Base-by-base conservation (phyloP, 2,329 filamentous ascomycete species). In the Clarireedia homoeocarpa region DNA sequence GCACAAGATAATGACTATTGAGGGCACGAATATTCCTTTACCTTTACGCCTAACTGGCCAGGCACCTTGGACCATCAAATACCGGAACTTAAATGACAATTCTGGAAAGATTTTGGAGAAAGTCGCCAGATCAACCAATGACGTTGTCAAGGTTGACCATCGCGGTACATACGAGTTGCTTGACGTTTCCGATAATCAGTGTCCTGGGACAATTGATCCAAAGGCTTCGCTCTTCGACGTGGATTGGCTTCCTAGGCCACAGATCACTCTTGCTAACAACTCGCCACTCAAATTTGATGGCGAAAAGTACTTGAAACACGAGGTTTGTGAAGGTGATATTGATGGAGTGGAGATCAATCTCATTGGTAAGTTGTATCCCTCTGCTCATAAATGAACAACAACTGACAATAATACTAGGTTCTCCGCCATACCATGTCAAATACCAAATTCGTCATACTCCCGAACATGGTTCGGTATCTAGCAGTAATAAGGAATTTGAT, bases 321-420 rank as follows among this genome's bases (percentile, higher is more conserved):
- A 91, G 59, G 86, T 99, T 30, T 99, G 94, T 67, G 91, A 99
- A 73, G 92, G 92, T 30, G 92, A 97, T 59, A 88, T 96, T 66
- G 92, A 96, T 70, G 84, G 85, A 3, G 84, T 96, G 55, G 91
- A 96, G 66, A 75, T 99, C 53, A 79, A 80, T 45, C 79, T 99
- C 59, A 81, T 81, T 69, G 92, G 90, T 82, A 80, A 73, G 78
- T 68, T 44, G 40, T 50, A 20, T 36, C 5, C 46, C 23, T 27
- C 20, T 12, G 39, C 4, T 48, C 2, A n/a, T 15, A 6, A n/a
- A 49, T 17, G 15, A 30, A 48, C 46, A 45, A 59, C 62, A 59
- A 62, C 34, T 48, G n/a, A 45, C 20, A 23, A 17, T 47, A 26
- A 51, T 55, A 24, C 15, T 36, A 88, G 86, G 88, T 55, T 80